Conservation (phyloP, 331 rosid species). For the Ulmus americana region DNA sequence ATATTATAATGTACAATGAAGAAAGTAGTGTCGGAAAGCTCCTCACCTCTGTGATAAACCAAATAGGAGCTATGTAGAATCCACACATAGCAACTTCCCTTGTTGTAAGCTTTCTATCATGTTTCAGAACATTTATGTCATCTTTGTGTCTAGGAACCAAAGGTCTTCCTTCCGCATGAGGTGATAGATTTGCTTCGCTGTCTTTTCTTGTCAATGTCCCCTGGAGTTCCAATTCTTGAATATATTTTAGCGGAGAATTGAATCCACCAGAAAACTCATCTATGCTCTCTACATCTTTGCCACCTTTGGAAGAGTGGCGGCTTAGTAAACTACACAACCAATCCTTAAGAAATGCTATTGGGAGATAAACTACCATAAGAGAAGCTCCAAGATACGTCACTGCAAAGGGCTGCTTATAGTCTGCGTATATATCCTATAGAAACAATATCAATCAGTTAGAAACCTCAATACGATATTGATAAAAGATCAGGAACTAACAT, state of each 20-base stretch:
- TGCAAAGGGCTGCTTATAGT: constrained; percentile 94
- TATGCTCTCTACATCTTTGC: constrained; percentile 43
- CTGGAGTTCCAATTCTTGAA: constrained; percentile 53
- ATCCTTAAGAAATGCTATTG: constrained; percentile 90
- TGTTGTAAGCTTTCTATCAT: constrained; percentile 47
- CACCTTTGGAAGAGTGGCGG: constrained; percentile 59
- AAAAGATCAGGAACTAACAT: not conserved
- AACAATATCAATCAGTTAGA: constrained; percentile 26
- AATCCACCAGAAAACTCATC: constrained; percentile 36
- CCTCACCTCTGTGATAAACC: constrained; percentile 93
- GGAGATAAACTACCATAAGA: constrained; percentile 96
- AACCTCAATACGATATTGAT: not conserved
- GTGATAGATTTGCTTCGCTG: constrained; percentile 54
- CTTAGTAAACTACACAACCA: constrained; percentile 57
- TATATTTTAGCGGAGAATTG: constrained; percentile 41
- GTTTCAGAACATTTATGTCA: constrained; percentile 41
- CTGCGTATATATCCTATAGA: constrained; percentile 65
- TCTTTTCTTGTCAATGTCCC: constrained; percentile 54
- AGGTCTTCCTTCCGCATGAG: constrained; percentile 50
- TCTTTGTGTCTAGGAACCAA: constrained; percentile 58
- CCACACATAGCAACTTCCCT: constrained; percentile 76
- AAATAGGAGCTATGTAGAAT: constrained; percentile 88
- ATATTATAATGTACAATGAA: constrained; percentile 12
- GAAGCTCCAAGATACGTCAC: constrained; percentile 99
- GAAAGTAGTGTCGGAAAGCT: constrained; percentile 14